Base-by-base conservation (phyloP, 2,329 filamentous ascomycete species). In the Alternaria sp. region DNA sequence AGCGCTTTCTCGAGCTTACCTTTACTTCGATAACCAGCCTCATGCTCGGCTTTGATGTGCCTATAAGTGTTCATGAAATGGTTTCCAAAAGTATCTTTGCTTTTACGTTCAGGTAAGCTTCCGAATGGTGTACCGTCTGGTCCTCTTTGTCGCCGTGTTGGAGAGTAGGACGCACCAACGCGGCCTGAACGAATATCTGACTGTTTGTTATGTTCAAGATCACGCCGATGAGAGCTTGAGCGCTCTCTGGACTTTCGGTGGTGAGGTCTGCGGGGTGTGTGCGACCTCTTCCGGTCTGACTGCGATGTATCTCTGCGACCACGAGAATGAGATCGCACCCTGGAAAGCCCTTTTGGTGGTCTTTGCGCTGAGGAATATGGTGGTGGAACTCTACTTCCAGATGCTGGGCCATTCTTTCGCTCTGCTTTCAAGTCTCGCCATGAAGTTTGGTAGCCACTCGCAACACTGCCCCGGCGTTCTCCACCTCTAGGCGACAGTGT, bases 31-130 rank as follows among this genome's bases (percentile, higher is more conserved):
- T 59, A 43, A 16, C 69, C 64, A 11, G 59, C 55, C 4, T 70
- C 66, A 27, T 69, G 67, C 40, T 69, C 67, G 3, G 65, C 66
- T 28, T 68, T 66, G 25, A 72, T 65, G 34, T 75, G 71, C 18
- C 59, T 59, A n/a, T 69, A 68, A 3, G 67, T 69, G 2, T 67
- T 65, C 54, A 60, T 62, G 1, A 67, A 38, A 34, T 74, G 69
- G 10, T 64, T 54, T 2, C 59, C 58, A 5, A 74, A 40, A 1
- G 71, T 70, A 20, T 32, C 57, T 18, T 68, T 71, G 16, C 56
- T 43, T 27, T 65, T 62, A 30, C 64, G 69, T 27, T 52, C 66
- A 0, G 73, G 73, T 3, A 65, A 52, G n/a, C 20, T 59, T 11
- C 56, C 71, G 14, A 63, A 70, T 2, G 41, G 65, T 6, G 64